Evolutionary conservation across 1,284 basidiomycete genomes (phyloP), one percentile per base, ranked within the genome.

Genomic region (Tilletia indica): DNA sequence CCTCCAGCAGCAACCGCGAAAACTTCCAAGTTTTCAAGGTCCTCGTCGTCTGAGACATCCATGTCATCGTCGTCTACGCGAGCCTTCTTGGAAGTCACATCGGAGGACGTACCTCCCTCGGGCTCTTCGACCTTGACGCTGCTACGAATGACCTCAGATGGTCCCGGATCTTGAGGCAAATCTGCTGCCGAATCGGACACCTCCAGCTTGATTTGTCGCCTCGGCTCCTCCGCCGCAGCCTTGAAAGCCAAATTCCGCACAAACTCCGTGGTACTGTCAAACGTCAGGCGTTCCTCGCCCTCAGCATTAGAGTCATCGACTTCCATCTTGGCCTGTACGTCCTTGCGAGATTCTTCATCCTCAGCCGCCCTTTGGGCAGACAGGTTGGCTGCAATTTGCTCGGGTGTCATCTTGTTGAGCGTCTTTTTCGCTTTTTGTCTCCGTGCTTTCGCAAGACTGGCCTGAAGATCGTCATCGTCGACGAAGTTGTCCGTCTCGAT

Each of bases 401-500:
- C 94, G 0, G 93, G 91, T 31, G 91, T 90, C 51, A 91, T 76
- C 82, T 92, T 94, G 82, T 91, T 91, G 48, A 83, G 72, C 16
- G 88, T 85, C 83, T 91, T 93, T 82, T 90, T 90, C 2, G 93
- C 88, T 78, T 92, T 92, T 49, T 91, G 90, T 79, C 92, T 89
- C 72, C 97, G 88, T 72, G 93, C 90, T 21, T 92, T 89, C 34
- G 96, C 92, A 70, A 99, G 88, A 38, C 93, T 93, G 45, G 93
- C 93, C 87, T 97, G 94, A 49, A 99, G 88, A 82, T 99, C 97
- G 85, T 99, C 97, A 84, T 99, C 97, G 86, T 99, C 97, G 76
- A 99, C 91, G 84, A 98, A 92, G 86, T 97, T 82, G 39, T 83
- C 82, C 5, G 76, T 77, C 36, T 72, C 70, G n/a, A 71, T 34